These are phyloP conservation scores for Polytrichum formosum DNA, from an alignment of 225 moss, liverwort and hornwort genomes.

Conservation along the genomic window DNA sequence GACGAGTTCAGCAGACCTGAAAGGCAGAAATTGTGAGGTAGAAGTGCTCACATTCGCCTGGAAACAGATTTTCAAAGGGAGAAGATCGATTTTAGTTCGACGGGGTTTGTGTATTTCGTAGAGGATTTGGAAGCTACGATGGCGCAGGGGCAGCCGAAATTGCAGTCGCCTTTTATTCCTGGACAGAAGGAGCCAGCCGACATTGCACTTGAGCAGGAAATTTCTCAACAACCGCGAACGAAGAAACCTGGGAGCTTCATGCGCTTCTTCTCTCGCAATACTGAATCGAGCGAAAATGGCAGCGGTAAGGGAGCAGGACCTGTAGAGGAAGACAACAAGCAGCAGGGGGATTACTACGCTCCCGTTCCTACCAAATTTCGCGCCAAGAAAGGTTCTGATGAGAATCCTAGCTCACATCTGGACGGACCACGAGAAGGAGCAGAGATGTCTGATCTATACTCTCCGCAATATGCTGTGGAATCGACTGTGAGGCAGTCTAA, in stretches of 20 bases:
- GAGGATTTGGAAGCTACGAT: background rate
- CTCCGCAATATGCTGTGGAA: conserved; percentile 19
- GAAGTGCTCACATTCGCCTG: too few species aligned
- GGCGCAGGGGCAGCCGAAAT: conserved; percentile 25
- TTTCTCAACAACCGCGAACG: background rate
- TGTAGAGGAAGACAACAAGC: background rate
- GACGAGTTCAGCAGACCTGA: too few species aligned
- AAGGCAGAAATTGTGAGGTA: too few species aligned
- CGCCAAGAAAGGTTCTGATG: background rate
- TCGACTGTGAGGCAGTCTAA: too few species aligned
- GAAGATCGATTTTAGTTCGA: too few species aligned
- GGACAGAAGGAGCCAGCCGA: conserved; percentile 38
- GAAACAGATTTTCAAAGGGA: too few species aligned
- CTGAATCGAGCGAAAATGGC: background rate
- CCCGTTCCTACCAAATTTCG: conserved; percentile 9
- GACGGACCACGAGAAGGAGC: conserved; percentile 21
- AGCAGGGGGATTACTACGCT: conserved; percentile 17
- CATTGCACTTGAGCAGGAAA: conserved; percentile 13
- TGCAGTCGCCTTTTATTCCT: conserved; percentile 27
- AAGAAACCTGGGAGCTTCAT: background rate
- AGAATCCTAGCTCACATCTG: conserved; percentile 2
- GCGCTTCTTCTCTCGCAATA: conserved; percentile 7
- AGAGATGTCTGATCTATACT: conserved; percentile 20
- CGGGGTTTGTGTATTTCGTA: too few species aligned
- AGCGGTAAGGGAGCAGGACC: conserved; percentile 4